These are phyloP conservation scores for Venturia pyrina DNA, from an alignment of 2,329 filamentous ascomycete genomes.

Conservation along the genomic window DNA sequence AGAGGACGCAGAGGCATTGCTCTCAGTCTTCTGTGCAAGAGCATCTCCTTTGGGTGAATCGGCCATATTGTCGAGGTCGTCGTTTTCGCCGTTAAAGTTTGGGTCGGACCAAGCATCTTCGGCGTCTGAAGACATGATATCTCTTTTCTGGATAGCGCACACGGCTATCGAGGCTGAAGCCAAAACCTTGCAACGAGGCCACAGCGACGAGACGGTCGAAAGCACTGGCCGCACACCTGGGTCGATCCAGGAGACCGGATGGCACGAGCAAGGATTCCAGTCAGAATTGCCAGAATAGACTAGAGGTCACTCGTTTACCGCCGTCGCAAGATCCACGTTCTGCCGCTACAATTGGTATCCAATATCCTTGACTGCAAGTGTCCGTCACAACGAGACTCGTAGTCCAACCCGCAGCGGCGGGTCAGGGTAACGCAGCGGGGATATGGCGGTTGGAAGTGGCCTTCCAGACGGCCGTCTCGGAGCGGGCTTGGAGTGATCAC, in stretches of 20 bases:
- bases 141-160: conserved; percentile 11
- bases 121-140: conserved; percentile 40
- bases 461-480: conserved; percentile 7
- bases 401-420: neutral
- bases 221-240: conserved; percentile 6
- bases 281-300: neutral
- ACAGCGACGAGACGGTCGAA: neutral
- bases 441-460: neutral
- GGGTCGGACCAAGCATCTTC: conserved; percentile 38
- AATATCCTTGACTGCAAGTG: conserved; percentile 5
- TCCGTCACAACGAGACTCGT: conserved; percentile 8
- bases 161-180: conserved; percentile 2
- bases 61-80: conserved; percentile 34
- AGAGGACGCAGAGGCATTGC: conserved; percentile 10
- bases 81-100: conserved; percentile 32
- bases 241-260: conserved; percentile 6
- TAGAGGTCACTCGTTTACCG: neutral
- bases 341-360: conserved; percentile 4
- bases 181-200: conserved; percentile 5
- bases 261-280: neutral
- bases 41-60: conserved; percentile 15
- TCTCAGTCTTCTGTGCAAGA: conserved; percentile 11
- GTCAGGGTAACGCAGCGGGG: conserved; percentile 5
- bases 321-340: conserved; percentile 9
- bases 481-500: neutral